A percentile compares a stretch with the other conserved stretches of the same genome.
phyloP scores from a whole-genome alignment of 176 grass and related monocot species.

The Aegilops sharonensis region DNA sequence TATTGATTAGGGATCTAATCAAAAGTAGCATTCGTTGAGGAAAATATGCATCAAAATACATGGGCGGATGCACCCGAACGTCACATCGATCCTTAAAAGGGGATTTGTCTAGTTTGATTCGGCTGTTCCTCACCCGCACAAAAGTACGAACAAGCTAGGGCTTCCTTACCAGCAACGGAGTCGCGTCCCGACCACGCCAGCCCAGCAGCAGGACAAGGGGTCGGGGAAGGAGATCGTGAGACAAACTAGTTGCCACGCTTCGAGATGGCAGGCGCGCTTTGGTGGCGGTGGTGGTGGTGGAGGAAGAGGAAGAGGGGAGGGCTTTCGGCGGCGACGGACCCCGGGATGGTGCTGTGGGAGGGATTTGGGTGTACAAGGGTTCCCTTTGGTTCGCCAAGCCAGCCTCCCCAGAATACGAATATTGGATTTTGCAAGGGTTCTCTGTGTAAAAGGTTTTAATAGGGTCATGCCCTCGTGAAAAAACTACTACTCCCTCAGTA shows the following conservation, averaged over 20 bases:
- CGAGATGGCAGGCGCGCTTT: background rate
- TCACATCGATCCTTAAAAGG: background rate
- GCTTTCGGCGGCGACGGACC: conserved; percentile 6
- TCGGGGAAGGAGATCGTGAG: background rate
- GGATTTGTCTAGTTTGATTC: background rate
- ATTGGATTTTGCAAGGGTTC: background rate
- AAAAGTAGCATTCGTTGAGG: background rate
- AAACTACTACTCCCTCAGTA: background rate
- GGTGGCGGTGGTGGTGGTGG: background rate
- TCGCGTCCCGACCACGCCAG: background rate
- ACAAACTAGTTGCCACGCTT: background rate
- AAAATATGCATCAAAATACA: background rate
- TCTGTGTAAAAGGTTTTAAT: background rate
- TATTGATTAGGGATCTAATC: conserved; percentile 1
- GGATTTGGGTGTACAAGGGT: conserved; percentile 8
- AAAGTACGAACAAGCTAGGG: conserved; percentile 13
- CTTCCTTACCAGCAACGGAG: background rate
- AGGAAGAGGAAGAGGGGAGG: background rate
- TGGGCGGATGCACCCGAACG: background rate
- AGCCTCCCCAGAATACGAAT: background rate
- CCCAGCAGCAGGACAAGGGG: background rate
- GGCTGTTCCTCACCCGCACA: background rate
- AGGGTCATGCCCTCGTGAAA: background rate
- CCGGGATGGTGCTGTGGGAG: background rate
- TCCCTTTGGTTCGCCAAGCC: background rate